Evolutionary conservation across 2,329 filamentous ascomycete species (phyloP), one percentile per base, ranked within the genome.

Genomic region (Pseudocercospora fuligena): DNA sequence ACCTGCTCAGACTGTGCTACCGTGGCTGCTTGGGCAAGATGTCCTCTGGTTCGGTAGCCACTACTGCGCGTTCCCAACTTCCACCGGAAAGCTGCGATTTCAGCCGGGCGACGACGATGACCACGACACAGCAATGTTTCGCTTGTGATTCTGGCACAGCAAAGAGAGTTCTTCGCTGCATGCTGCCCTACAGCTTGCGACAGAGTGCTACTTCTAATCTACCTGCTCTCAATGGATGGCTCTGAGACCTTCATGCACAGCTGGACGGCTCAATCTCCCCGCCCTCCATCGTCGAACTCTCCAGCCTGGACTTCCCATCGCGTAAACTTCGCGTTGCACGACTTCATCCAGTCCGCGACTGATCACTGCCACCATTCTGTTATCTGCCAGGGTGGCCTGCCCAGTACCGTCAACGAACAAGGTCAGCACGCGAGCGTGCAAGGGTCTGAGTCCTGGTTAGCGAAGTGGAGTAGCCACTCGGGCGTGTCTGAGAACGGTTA

Each of bases 371-470:
- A 56, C 27, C 46, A 49, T 25, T 23, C 19, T 25, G 23, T 56
- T 51, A 33, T 43, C 60, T 53, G 56, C 43, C 53, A 33, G 49
- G 63, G 23, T 56, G 29, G 29, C 47, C 60, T 67, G 60, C 56
- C 51, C 29, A 54, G 46, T 46, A 64, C 27, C 56, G 40, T 27
- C 58, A 58, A 40, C 65, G 57, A 58, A 63, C 62, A 59, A 59
- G 61, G 47, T 29, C 51, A 66, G 33, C 66, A 66, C 66, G 67
- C 67, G 65, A 61, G 49, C 49, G 47, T 36, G 63, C 49, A 69
- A 63, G 66, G 66, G 60, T 53, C 25, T 19, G 25, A 51, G 46
- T 21, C 60, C 19, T 33, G 33, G 46, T 40, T 36, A 19, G 49
- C 51, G 36, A 16, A 25, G 19, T 27, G 47, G 54, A 60, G 23